Conservation (phyloP, 495 filamentous ascomycete species). For the Podospora sp. region DNA sequence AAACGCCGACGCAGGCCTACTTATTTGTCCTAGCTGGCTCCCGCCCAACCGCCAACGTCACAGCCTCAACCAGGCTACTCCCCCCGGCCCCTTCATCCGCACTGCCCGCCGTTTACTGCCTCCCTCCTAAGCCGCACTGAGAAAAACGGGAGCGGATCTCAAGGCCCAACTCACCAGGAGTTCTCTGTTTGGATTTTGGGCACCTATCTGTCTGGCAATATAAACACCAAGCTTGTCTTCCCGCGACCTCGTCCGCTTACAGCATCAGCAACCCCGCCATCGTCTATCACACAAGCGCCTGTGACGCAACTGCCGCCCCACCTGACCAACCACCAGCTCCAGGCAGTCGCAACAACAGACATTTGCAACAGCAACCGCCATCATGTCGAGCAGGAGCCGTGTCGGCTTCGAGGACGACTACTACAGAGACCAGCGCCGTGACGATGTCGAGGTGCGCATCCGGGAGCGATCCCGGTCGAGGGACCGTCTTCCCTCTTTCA, state of each 20-base stretch:
- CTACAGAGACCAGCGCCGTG: constrained; percentile 42
- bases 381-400: constrained; percentile 36
- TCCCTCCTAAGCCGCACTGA: constrained; percentile 6
- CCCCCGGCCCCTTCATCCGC: constrained; percentile 5
- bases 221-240: neutral
- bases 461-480: constrained; percentile 40
- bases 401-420: constrained; percentile 51
- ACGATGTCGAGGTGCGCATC: constrained; percentile 39
- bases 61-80: constrained; percentile 18
- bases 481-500: constrained; percentile 44
- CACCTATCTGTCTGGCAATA: neutral
- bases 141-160: neutral
- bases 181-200: neutral
- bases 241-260: constrained; percentile 4
- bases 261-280: constrained; percentile 7
- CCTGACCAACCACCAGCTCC: constrained; percentile 10
- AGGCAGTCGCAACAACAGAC: neutral
- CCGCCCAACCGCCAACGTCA: constrained; percentile 18
- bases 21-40: constrained; percentile 12
- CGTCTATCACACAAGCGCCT: neutral
- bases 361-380: constrained; percentile 15
- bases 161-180: neutral
- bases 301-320: constrained; percentile 20
- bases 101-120: neutral
- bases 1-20: constrained; percentile 1